These are phyloP conservation scores for Alternaria sp. DNA, from an alignment of 2,329 filamentous ascomycete genomes.

Conservation along the genomic window DNA sequence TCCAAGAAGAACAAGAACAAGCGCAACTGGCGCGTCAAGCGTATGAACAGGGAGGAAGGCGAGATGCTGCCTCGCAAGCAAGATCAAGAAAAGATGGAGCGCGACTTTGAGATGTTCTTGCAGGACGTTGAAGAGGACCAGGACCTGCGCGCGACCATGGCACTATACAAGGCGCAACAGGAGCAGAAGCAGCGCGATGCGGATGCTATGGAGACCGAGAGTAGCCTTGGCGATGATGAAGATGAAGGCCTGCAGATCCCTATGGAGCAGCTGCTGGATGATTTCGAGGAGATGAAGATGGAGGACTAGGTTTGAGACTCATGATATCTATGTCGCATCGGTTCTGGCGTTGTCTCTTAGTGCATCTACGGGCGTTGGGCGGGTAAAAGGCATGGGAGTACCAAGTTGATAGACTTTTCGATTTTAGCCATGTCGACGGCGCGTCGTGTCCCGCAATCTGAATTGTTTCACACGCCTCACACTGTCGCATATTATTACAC, in stretches of 20 bases:
- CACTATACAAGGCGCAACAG: slow-evolving; percentile 78
- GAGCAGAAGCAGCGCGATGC: slow-evolving; percentile 65
- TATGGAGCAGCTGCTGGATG: slow-evolving; percentile 76
- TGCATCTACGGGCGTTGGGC: slow-evolving; percentile 18
- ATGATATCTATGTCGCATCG: not conserved
- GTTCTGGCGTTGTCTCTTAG: slow-evolving; percentile 9
- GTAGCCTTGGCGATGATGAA: slow-evolving; percentile 60
- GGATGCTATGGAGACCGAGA: slow-evolving; percentile 74
- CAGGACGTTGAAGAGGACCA: slow-evolving; percentile 95
- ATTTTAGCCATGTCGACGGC: not conserved
- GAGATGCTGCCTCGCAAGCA: slow-evolving; percentile 86
- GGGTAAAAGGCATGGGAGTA: slow-evolving; percentile 4
- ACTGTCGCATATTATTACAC: not conserved
- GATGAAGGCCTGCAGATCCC: slow-evolving; percentile 65
- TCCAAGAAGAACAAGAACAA: slow-evolving; percentile 77
- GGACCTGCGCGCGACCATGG: slow-evolving; percentile 83
- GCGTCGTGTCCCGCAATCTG: not conserved
- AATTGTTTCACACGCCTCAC: not conserved
- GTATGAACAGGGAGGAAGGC: slow-evolving; percentile 88
- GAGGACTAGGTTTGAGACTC: slow-evolving; percentile 53
- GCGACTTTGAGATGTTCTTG: slow-evolving; percentile 97
- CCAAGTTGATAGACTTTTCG: not conserved
- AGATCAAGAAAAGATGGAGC: slow-evolving; percentile 87
- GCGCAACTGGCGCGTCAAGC: slow-evolving; percentile 88
- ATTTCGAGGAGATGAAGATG: slow-evolving; percentile 89